These are phyloP conservation scores for Neoboletus subvelutipes DNA, from an alignment of 768 basidiomycete genomes.

Conservation along the genomic window DNA sequence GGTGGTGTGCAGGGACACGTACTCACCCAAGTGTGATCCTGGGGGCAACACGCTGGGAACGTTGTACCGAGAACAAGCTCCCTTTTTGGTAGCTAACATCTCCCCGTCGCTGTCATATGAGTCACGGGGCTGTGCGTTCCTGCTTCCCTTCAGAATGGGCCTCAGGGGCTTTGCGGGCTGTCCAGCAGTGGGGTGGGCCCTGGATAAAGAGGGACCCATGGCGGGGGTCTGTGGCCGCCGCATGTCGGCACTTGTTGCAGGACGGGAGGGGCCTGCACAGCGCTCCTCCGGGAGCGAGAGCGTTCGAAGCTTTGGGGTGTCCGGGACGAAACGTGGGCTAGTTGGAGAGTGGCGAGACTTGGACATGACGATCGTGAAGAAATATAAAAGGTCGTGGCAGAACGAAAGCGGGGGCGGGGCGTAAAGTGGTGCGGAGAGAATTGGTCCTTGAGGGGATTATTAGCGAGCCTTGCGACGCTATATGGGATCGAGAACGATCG, in stretches of 20 bases:
- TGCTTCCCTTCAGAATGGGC: constrained; percentile 33
- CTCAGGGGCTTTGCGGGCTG: constrained; percentile 25
- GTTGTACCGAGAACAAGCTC: constrained; percentile 19
- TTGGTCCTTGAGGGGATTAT: neutral
- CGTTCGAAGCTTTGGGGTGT: constrained; percentile 22
- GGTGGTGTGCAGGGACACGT: neutral
- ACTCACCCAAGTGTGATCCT: constrained; percentile 29
- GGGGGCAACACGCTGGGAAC: constrained; percentile 23
- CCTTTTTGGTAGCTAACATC: constrained; percentile 22
- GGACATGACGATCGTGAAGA: constrained; percentile 31
- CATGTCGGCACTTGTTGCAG: constrained; percentile 14
- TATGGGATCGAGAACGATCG: neutral
- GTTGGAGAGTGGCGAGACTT: constrained; percentile 16
- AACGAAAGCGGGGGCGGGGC: constrained; percentile 13
- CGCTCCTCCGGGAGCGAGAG: constrained; percentile 22
- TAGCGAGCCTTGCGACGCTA: neutral
- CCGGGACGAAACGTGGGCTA: constrained; percentile 18
- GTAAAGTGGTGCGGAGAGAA: neutral
- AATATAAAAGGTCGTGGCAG: constrained; percentile 18
- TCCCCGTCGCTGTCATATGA: constrained; percentile 34
- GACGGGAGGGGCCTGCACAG: constrained; percentile 9
- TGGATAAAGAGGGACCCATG: constrained; percentile 14
- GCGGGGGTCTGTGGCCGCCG: constrained; percentile 23
- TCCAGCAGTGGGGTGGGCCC: constrained; percentile 22
- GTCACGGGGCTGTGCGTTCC: constrained; percentile 13